Conservation (phyloP, 768 basidiomycete genomes). For the Podaxis pistillaris region DNA sequence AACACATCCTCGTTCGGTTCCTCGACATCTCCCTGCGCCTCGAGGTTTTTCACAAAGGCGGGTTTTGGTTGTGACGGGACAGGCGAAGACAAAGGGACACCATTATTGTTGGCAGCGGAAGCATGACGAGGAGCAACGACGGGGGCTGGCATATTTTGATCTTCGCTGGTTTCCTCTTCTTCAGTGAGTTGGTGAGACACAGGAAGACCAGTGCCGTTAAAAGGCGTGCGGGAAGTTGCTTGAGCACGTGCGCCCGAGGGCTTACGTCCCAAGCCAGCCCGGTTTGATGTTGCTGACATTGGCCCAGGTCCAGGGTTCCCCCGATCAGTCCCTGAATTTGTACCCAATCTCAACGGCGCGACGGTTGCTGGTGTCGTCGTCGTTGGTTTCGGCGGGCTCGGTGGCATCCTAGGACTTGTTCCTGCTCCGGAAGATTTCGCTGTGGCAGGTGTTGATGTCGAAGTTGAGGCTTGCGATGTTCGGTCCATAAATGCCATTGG, state of each 20-base stretch:
- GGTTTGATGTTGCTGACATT: slow-evolving; percentile 16
- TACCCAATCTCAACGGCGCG: slow-evolving; percentile 1
- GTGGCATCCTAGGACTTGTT: background rate
- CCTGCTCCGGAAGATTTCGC: background rate
- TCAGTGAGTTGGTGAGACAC: slow-evolving; percentile 29
- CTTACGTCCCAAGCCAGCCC: slow-evolving; percentile 58
- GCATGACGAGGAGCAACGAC: background rate
- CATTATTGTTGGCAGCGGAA: background rate
- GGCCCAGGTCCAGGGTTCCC: slow-evolving; percentile 16
- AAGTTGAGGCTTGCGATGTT: slow-evolving; percentile 20
- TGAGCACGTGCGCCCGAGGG: slow-evolving; percentile 84
- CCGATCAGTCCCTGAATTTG: slow-evolving; percentile 6
- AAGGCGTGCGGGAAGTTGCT: slow-evolving; percentile 38
- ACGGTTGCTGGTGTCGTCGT: background rate
- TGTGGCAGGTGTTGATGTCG: background rate
- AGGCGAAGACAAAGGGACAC: background rate
- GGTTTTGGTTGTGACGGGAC: background rate
- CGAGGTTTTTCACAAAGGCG: slow-evolving; percentile 1
- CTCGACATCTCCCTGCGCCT: slow-evolving; percentile 30
- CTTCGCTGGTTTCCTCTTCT: slow-evolving; percentile 28
- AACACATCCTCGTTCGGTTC: slow-evolving; percentile 69
- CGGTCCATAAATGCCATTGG: slow-evolving; percentile 37
- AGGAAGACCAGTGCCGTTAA: slow-evolving; percentile 37
- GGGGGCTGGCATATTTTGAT: slow-evolving; percentile 17
- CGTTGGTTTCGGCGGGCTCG: background rate